Evolutionary conservation across 2,329 filamentous ascomycete species (phyloP), one percentile per base, ranked within the genome.

Genomic region (Aspergillus brasiliensis): DNA sequence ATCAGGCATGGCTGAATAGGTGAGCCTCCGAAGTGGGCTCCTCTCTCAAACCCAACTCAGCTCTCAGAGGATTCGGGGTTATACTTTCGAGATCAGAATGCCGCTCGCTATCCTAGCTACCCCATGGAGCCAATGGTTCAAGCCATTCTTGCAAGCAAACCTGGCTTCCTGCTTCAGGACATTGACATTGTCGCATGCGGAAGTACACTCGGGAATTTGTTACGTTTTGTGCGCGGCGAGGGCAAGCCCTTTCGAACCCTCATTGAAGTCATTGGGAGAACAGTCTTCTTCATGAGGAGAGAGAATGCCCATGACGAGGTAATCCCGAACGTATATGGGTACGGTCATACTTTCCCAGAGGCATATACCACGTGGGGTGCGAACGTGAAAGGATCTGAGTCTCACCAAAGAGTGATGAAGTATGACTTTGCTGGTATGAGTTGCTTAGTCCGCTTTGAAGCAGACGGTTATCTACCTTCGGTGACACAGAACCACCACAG

Each of bases 331-430:
- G 74, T 91, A 0, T 65, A 66, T 15, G 89, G 88, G 0, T 90
- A 81, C 65, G 88, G 88, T 0, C 87, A 91, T 65, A 81, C 84
- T 0, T 91, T 91, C 63, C 86, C 86, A 0, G 86, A 90, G 51
- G 79, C 80, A 1, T 87, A 90, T 67, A 91, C 89, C 0, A 84
- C 80, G 0, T 91, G 88, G 87, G 82, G 84, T 8, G 10, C 65
- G 0, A 80, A 79, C 0, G 82, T 86, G 0, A 80, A 78, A 48
- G 78, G 79, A 0, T 90, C 87, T 0, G 75, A 73, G 1, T 86
- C 85, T 0, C 86, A 91, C 61, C 87, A 91, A 67, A 80, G 88
- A 1, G 67, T 91, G 7, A 66, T 91, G 1, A 73, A 75, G 3
- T 91, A 90, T 62, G 61, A 74, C 0, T 85, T 91, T 64, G 85